Evolutionary conservation across 2,329 filamentous ascomycete genomes (phyloP), one percentile per base, ranked within the genome.

Genomic region (Aureobasidium sp.): DNA sequence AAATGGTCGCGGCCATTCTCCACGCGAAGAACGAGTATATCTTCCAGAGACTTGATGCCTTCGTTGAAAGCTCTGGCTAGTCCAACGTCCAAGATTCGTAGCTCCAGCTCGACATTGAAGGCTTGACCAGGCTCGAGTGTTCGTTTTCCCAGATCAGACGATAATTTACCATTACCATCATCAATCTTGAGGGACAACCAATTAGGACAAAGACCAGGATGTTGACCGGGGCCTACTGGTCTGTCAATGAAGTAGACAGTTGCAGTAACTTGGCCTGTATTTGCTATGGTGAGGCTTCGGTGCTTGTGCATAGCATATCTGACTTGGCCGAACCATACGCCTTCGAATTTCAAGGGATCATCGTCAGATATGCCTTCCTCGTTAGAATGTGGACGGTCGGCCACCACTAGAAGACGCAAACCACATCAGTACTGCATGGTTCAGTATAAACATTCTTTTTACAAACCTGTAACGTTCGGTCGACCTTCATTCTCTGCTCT

Each of bases 401-500:
- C 84, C 1, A 97, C 87, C 36, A 97, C 80, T 0, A 91, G 94
- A 50, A 29, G 44, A 27, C 26, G 5, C 26, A 27, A 47, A 27
- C 6, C 26, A 47, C 44, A 47, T 47, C 26, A 47, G 44, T 17
- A 27, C 29, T 47, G 12, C 24, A 29, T 47, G 9, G 2, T 17
- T 8, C 26, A 9, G 17, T 3, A 8, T 8, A 6, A 12, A 17
- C 24, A 17, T 17, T 17, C 29, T 17, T 24, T 44, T 44, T 9
- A 53, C 59, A 62, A 51, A 51, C 66, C 60, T 8, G 73, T 75
- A 15, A 75, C 82, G 2, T 83, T 85, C 0, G 94, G 94, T 0
- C 93, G 82, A 0, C 88, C 85, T 75, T 97, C 93, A 65, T 97
- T 97, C 72, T 97, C 93, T 1, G 87, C 89, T 51, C 91, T 87